These are phyloP conservation scores for Pythium pyrilobum DNA, from an alignment of 352 stramenopile species.

Conservation along the genomic window DNA sequence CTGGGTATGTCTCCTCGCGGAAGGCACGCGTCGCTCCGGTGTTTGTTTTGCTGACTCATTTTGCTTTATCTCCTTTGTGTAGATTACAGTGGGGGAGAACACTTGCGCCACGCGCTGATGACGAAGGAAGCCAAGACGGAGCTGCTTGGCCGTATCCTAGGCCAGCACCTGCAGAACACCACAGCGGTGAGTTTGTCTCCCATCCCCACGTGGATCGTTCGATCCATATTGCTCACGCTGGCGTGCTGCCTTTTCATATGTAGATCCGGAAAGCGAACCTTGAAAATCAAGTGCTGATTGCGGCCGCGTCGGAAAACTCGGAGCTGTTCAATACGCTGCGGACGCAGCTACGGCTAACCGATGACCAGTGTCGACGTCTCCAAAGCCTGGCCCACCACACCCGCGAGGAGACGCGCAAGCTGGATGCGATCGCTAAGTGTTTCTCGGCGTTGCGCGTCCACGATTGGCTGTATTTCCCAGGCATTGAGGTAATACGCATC, in stretches of 20 bases:
- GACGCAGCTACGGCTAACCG: constrained; percentile 55
- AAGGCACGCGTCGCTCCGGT: background rate
- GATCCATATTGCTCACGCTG: background rate
- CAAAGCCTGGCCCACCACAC: constrained; percentile 36
- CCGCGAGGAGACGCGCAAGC: constrained; percentile 63
- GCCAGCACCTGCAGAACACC: constrained; percentile 71
- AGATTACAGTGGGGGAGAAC: constrained; percentile 77
- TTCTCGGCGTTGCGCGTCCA: constrained; percentile 77
- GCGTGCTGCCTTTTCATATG: background rate
- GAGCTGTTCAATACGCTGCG: constrained; percentile 50
- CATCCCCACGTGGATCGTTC: background rate
- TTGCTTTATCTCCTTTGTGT: background rate
- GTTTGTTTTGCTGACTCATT: background rate
- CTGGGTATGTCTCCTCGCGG: constrained; percentile 70
- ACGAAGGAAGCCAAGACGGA: constrained; percentile 84
- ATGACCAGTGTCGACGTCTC: constrained; percentile 62
- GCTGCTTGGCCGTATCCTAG: constrained; percentile 69
- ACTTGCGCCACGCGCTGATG: constrained; percentile 77
- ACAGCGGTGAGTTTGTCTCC: constrained; percentile 38
- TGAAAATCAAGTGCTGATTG: constrained; percentile 78
- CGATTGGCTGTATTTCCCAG: constrained; percentile 83
- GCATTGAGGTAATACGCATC: constrained; percentile 54
- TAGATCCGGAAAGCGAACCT: constrained; percentile 77
- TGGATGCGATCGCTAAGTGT: constrained; percentile 83
- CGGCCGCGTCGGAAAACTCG: constrained; percentile 49